These are phyloP conservation scores for Lactifluus echinatus DNA, from an alignment of 768 basidiomycete genomes.

Conservation along the genomic window DNA sequence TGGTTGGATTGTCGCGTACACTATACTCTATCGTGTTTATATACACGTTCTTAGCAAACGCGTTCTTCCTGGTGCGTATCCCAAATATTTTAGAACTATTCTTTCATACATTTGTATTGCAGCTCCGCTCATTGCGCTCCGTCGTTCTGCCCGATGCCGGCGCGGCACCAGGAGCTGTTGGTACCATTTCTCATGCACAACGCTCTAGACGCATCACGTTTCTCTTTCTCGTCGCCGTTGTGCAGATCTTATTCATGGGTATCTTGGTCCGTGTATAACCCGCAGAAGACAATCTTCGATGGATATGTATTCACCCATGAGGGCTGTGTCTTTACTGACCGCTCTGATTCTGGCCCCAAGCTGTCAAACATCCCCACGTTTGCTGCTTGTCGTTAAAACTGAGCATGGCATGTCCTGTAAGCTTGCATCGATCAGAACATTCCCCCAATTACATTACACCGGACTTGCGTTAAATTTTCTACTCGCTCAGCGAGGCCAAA, in stretches of 20 bases:
- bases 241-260: slow-evolving; percentile 81
- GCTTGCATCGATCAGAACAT: not conserved
- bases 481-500: no score
- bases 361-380: not conserved
- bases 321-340: not conserved
- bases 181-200: slow-evolving; percentile 42
- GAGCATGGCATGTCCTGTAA: not conserved
- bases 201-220: slow-evolving; percentile 82
- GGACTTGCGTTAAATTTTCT: no score
- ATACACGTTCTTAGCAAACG: slow-evolving; percentile 84
- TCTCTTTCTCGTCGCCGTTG: slow-evolving; percentile 75
- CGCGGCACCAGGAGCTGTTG: slow-evolving; percentile 28
- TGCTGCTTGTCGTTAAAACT: not conserved
- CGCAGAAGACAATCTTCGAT: not conserved
- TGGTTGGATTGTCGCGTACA: slow-evolving; percentile 53
- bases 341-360: not conserved
- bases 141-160: slow-evolving; percentile 81
- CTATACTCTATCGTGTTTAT: slow-evolving; percentile 66
- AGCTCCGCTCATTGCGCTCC: slow-evolving; percentile 91
- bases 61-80: slow-evolving; percentile 78
- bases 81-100: not conserved
- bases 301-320: not conserved
- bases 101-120: slow-evolving; percentile 7
- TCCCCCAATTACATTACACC: no score
- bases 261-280: slow-evolving; percentile 59